These are phyloP conservation scores for Pseudomassariella vexata DNA, from an alignment of 2,329 filamentous ascomycete species.

Conservation along the genomic window DNA sequence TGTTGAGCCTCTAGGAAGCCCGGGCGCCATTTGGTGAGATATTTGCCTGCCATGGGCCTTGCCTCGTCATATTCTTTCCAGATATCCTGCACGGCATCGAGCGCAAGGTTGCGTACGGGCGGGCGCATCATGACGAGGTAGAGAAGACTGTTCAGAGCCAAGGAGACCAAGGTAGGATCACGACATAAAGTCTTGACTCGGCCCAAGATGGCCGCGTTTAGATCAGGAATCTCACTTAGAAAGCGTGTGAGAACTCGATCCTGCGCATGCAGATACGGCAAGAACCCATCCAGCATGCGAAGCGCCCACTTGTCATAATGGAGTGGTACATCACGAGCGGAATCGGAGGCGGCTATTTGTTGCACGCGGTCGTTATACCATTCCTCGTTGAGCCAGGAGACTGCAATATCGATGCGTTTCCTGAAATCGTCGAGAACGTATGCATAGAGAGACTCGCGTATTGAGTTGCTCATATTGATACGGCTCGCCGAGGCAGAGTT, in stretches of 20 bases:
- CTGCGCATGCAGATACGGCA: conserved; percentile 84
- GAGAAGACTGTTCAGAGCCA: conserved; percentile 59
- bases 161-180: conserved; percentile 58
- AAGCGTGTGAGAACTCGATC: conserved; percentile 90
- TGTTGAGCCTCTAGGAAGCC: conserved; percentile 35
- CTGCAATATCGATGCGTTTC: conserved; percentile 79
- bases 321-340: conserved; percentile 40
- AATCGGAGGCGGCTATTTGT: conserved; percentile 28
- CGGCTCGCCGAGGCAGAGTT: conserved; percentile 22
- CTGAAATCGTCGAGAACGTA: conserved; percentile 93
- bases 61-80: conserved; percentile 63
- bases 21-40: conserved; percentile 56
- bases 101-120: conserved; percentile 55
- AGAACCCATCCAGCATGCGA: conserved; percentile 79
- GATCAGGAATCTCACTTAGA: conserved; percentile 80
- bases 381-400: conserved; percentile 93
- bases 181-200: conserved; percentile 64
- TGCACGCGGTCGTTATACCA: conserved; percentile 86
- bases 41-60: conserved; percentile 56
- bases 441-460: conserved; percentile 74
- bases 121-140: conserved; percentile 65
- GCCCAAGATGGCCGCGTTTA: conserved; percentile 66
- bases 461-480: conserved; percentile 52
- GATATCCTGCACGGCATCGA: conserved; percentile 61
- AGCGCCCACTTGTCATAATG: conserved; percentile 78